Conservation (phyloP, 1,139 yeast species). For the Taiozyma onychis region DNA sequence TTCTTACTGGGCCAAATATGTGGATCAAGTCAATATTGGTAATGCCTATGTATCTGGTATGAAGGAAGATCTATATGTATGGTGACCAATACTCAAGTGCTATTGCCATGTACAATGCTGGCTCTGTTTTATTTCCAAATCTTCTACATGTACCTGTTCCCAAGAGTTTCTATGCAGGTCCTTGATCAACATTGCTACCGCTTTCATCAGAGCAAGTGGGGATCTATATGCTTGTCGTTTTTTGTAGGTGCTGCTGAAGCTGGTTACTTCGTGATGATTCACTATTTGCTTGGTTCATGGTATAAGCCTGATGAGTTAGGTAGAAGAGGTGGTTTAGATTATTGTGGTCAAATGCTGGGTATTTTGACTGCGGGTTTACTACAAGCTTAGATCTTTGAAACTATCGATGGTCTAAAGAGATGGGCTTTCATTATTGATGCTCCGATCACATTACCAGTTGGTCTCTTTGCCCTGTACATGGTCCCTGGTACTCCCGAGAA, state of each 20-base stretch:
- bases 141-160: conserved; percentile 14
- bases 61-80: conserved; percentile 36
- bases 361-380: conserved; percentile 57
- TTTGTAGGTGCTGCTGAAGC: conserved; percentile 61
- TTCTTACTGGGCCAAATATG: conserved; percentile 17
- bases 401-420: conserved; percentile 42
- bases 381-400: conserved; percentile 52
- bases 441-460: conserved; percentile 45
- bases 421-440: conserved; percentile 63
- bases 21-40: conserved; percentile 35
- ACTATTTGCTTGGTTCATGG: conserved; percentile 28
- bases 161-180: conserved; percentile 14
- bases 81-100: conserved; percentile 31
- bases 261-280: conserved; percentile 46
- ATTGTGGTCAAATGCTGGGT: conserved; percentile 57
- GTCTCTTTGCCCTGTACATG: conserved; percentile 44
- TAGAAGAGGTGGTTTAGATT: conserved; percentile 45
- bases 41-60: conserved; percentile 35
- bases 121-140: conserved; percentile 29
- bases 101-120: conserved; percentile 5
- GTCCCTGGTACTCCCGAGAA: conserved; percentile 54
- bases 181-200: conserved; percentile 3
- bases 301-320: conserved; percentile 32
- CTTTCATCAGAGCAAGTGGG: background rate
- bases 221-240: conserved; percentile 29